Evolutionary conservation across 495 filamentous ascomycete species (phyloP).

Genomic region (Amphirosellinia nigrospora): DNA sequence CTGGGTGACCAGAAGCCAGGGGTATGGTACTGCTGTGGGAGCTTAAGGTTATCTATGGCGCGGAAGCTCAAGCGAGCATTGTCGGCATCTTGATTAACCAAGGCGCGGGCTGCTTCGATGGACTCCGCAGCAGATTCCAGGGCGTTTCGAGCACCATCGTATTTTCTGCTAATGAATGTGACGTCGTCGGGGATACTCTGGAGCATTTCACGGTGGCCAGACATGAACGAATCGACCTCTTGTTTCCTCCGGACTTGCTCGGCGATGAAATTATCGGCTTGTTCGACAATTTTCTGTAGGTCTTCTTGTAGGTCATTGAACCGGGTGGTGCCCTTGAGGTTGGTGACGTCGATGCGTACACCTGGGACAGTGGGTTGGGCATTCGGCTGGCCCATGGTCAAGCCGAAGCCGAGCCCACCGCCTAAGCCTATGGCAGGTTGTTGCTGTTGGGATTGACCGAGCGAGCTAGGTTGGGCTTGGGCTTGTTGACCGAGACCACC

Average conservation of each 20-base stretch:
- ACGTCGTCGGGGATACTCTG: constrained; percentile 74
- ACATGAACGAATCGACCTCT: constrained; percentile 65
- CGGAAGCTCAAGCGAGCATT: constrained; percentile 77
- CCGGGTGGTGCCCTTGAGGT: constrained; percentile 83
- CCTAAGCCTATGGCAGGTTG: constrained; percentile 44
- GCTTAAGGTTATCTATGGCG: constrained; percentile 75
- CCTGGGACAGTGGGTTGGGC: constrained; percentile 64
- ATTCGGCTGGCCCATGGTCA: constrained; percentile 54
- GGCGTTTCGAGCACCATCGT: constrained; percentile 74
- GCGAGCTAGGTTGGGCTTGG: constrained; percentile 35
- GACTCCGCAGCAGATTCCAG: constrained; percentile 74
- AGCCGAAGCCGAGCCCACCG: constrained; percentile 40
- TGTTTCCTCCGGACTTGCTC: constrained; percentile 66
- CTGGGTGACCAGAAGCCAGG: constrained; percentile 59
- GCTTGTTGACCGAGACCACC: constrained; percentile 33
- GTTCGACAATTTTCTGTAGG: constrained; percentile 76
- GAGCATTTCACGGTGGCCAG: constrained; percentile 68
- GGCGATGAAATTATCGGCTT: constrained; percentile 75
- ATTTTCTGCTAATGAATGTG: constrained; percentile 71
- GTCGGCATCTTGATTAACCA: constrained; percentile 70
- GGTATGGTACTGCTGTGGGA: constrained; percentile 75
- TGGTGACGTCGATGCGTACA: constrained; percentile 76
- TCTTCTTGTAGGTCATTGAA: constrained; percentile 86
- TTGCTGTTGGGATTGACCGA: constrained; percentile 45
- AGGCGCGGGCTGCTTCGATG: constrained; percentile 67